These are phyloP conservation scores for Fagus crenata DNA, from an alignment of 306 rosid genomes.

Conservation along the genomic window DNA sequence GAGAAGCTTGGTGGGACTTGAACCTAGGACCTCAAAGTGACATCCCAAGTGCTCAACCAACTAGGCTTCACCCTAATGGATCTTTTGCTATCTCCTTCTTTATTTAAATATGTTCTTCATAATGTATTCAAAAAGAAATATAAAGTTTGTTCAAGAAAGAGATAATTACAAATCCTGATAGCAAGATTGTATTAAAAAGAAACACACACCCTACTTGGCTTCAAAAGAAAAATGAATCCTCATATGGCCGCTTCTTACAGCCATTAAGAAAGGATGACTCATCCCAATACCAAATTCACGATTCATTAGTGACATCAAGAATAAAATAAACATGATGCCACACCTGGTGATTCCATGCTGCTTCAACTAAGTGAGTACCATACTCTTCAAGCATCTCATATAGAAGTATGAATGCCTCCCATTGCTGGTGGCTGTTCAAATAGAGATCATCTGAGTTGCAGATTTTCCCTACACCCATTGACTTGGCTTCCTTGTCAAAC, in stretches of 20 bases:
- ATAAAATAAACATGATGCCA: slow-evolving; percentile 13
- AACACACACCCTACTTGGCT: background rate
- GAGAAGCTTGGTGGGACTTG: too few species aligned
- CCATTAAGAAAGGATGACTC: background rate
- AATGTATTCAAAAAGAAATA: too few species aligned
- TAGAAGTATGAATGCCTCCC: slow-evolving; percentile 84
- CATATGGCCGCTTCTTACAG: background rate
- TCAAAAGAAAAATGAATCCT: background rate
- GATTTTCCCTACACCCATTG: slow-evolving; percentile 78
- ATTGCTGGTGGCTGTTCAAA: slow-evolving; percentile 56
- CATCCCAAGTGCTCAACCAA: too few species aligned
- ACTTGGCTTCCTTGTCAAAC: slow-evolving; percentile 85
- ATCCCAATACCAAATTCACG: background rate
- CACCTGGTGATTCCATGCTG: slow-evolving; percentile 98
- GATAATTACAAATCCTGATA: background rate
- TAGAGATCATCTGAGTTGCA: slow-evolving; percentile 43
- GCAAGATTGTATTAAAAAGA: background rate
- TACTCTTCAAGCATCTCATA: slow-evolving; percentile 98
- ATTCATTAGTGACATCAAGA: slow-evolving; percentile 7
- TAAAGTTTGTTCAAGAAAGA: too few species aligned
- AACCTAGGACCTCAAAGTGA: too few species aligned
- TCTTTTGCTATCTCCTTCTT: too few species aligned
- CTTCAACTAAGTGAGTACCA: slow-evolving; percentile 97
- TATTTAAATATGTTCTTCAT: too few species aligned
- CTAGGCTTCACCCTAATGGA: too few species aligned